Evolutionary conservation across 345 rosid species (phyloP).

Genomic region (Camelina neglecta): DNA sequence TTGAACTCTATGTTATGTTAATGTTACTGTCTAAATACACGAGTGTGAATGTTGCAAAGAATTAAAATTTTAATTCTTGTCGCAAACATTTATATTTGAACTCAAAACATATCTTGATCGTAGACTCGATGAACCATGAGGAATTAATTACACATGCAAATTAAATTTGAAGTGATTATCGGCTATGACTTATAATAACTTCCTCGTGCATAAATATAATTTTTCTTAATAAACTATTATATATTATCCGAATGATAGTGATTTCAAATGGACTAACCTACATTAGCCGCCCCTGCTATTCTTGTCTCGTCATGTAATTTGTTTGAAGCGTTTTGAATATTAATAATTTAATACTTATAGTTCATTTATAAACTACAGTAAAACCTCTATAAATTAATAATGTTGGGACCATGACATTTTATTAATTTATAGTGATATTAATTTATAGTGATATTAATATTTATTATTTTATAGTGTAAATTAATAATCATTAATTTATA

Average conservation of each 20-base stretch:
- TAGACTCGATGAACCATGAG: neutral
- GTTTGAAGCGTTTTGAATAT: neutral
- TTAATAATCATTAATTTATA: no score
- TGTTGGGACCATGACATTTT: no score
- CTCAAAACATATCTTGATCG: neutral
- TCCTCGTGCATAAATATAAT: neutral
- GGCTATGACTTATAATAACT: slow-evolving; percentile 18
- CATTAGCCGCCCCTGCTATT: slow-evolving; percentile 33
- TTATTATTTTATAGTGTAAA: no score
- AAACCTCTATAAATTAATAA: no score
- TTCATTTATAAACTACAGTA: neutral
- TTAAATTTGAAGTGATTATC: neutral
- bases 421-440: no score
- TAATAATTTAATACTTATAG: neutral
- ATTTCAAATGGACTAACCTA: neutral
- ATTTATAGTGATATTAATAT: no score
- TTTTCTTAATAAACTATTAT: neutral
- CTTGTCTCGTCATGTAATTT: slow-evolving; percentile 1
- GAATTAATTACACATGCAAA: neutral
- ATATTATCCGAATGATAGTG: slow-evolving; percentile 1
- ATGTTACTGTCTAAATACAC: neutral
- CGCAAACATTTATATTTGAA: no score
- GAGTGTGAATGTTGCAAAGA: neutral
- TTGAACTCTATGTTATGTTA: neutral
- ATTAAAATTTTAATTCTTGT: neutral